These are phyloP conservation scores for Candida tropicalis DNA, from an alignment of 1,139 yeast genomes.

Conservation along the genomic window DNA sequence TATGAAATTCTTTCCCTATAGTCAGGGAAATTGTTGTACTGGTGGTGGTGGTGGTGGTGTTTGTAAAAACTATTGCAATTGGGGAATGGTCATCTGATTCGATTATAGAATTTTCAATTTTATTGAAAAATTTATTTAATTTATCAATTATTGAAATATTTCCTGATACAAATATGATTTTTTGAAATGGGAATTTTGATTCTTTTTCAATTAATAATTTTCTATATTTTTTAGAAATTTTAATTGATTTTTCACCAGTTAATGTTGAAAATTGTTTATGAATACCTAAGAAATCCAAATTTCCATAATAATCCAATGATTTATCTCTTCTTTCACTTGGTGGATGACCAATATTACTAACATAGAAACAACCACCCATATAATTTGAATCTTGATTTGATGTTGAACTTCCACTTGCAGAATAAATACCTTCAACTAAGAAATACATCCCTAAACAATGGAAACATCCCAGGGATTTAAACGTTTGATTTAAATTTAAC, in stretches of 20 bases:
- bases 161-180: conserved; percentile 68
- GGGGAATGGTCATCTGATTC: conserved; percentile 44
- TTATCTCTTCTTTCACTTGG: conserved; percentile 76
- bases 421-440: conserved; percentile 82
- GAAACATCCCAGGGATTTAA: conserved; percentile 67
- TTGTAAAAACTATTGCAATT: conserved; percentile 47
- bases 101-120: conserved; percentile 45
- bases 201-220: conserved; percentile 60
- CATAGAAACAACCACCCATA: conserved; percentile 62
- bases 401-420: conserved; percentile 59
- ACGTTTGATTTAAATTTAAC: conserved; percentile 65
- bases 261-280: conserved; percentile 41
- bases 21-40: too few relatives aligned
- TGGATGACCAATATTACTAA: conserved; percentile 81
- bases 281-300: conserved; percentile 79
- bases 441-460: conserved; percentile 81
- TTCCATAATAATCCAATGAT: conserved; percentile 73
- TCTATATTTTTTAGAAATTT: conserved; percentile 62
- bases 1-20: conserved; percentile 50
- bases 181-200: conserved; percentile 54
- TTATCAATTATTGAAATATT: conserved; percentile 59
- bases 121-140: conserved; percentile 57
- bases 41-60: conserved; percentile 76
- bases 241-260: conserved; percentile 29
- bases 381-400: conserved; percentile 29